phyloP scores from a whole-genome alignment of 345 rosid genomes.

The Luvunga scandens region DNA sequence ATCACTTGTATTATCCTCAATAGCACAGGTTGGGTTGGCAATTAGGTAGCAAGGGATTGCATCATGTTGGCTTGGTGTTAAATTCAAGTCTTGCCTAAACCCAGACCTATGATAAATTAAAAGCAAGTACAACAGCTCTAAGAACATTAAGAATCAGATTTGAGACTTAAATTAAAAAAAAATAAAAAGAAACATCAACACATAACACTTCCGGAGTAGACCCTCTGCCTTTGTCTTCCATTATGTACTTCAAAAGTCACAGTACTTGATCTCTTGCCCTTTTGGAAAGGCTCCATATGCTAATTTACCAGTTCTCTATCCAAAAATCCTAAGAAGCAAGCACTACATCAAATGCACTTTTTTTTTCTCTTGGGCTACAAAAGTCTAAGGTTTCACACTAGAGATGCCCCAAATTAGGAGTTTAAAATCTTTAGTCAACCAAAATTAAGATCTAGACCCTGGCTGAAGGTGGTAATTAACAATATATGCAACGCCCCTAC shows the following conservation, averaged over 20 bases:
- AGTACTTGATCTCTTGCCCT: not conserved
- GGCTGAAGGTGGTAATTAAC: not conserved
- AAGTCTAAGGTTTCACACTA: not conserved
- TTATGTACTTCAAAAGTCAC: not conserved
- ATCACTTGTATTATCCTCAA: not conserved
- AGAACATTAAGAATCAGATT: not conserved
- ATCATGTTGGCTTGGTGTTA: not conserved
- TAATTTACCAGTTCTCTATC: not conserved
- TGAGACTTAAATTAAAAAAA: not conserved
- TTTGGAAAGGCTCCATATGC: not conserved
- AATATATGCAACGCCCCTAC: not conserved
- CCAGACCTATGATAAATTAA: not conserved
- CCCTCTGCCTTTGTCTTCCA: not conserved
- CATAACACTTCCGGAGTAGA: not conserved
- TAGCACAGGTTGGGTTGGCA: not conserved
- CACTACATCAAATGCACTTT: not conserved
- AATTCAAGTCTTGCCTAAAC: not conserved
- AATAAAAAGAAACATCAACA: rapidly evolving
- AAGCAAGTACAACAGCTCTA: not conserved
- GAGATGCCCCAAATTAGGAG: not conserved
- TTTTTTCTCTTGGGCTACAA: not conserved
- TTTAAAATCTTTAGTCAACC: not conserved
- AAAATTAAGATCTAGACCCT: not conserved
- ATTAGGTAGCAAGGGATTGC: not conserved
- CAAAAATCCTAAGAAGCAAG: not conserved